Conservation (phyloP, 2,329 filamentous ascomycete genomes). For the Laburnicola sp. region DNA sequence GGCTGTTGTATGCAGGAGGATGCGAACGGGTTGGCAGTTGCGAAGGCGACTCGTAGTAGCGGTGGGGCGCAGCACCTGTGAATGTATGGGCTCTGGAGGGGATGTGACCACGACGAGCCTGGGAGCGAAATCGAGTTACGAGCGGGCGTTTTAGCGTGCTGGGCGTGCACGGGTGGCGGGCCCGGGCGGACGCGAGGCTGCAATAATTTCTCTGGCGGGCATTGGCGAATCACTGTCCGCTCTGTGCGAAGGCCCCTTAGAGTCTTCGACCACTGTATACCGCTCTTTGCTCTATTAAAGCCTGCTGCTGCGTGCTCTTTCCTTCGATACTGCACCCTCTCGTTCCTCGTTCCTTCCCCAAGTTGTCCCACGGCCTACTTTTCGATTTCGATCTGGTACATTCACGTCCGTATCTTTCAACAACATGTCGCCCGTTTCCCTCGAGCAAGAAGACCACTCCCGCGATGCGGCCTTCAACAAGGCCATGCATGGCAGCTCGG, state of each 20-base stretch:
- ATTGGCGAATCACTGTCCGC: slow-evolving; percentile 2
- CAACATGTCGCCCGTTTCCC: slow-evolving; percentile 58
- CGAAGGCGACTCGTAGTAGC: neutral
- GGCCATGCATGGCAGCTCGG: slow-evolving; percentile 76
- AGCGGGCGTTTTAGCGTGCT: no score
- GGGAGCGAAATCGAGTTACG: slow-evolving; percentile 6
- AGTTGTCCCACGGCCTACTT: no score
- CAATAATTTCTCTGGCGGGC: neutral
- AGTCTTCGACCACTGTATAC: no score
- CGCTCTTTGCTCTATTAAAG: slow-evolving; percentile 8
- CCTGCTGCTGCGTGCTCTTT: neutral
- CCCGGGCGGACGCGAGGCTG: neutral
- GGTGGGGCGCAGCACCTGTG: slow-evolving; percentile 7
- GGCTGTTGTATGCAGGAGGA: slow-evolving; percentile 1
- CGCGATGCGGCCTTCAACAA: slow-evolving; percentile 91
- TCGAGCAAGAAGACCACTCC: slow-evolving; percentile 83
- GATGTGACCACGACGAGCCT: neutral
- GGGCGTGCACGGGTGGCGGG: no score
- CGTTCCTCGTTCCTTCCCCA: no score
- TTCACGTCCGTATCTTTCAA: slow-evolving; percentile 6
- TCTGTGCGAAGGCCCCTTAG: slow-evolving; percentile 22
- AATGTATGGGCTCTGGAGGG: neutral
- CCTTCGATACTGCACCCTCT: neutral
- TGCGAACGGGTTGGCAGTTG: neutral
- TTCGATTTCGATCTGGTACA: slow-evolving; percentile 4